Evolutionary conservation across 2,329 filamentous ascomycete genomes (phyloP).

Genomic region (Monosporascus sp.): DNA sequence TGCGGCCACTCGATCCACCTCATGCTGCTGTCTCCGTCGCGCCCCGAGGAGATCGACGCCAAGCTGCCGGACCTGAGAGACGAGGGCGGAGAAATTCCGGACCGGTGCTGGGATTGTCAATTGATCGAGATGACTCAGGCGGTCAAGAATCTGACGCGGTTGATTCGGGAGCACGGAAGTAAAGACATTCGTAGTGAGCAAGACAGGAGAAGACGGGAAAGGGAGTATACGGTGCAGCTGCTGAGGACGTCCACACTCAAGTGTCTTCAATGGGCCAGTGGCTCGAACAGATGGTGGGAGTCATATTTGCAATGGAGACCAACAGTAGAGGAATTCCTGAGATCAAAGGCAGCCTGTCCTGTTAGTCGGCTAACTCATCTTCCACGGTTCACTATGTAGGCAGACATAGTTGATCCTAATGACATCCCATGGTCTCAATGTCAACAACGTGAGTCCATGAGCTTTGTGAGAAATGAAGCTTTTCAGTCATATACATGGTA

Average conservation of each 20-base stretch:
- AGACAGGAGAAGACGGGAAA: background rate
- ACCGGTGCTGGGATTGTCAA: background rate
- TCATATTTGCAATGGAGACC: background rate
- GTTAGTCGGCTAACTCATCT: too few relatives aligned
- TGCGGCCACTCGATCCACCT: background rate
- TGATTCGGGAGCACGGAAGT: background rate
- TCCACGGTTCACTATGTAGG: too few relatives aligned
- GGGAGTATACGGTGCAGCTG: background rate
- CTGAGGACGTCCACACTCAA: background rate
- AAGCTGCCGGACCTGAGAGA: background rate
- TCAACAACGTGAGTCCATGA: too few relatives aligned
- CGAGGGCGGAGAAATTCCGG: background rate
- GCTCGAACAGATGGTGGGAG: background rate
- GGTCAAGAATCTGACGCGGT: background rate
- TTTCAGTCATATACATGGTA: too few relatives aligned
- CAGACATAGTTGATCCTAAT: too few relatives aligned
- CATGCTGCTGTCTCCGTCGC: background rate
- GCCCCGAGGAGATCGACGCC: background rate
- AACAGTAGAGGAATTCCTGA: too few relatives aligned
- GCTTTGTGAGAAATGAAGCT: too few relatives aligned
- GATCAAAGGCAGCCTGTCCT: too few relatives aligned
- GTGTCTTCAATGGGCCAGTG: background rate
- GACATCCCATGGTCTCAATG: too few relatives aligned
- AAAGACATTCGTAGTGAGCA: background rate
- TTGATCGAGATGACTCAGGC: background rate